Conservation (phyloP, 2,329 filamentous ascomycete genomes). For the Incumbomyces lentus region DNA sequence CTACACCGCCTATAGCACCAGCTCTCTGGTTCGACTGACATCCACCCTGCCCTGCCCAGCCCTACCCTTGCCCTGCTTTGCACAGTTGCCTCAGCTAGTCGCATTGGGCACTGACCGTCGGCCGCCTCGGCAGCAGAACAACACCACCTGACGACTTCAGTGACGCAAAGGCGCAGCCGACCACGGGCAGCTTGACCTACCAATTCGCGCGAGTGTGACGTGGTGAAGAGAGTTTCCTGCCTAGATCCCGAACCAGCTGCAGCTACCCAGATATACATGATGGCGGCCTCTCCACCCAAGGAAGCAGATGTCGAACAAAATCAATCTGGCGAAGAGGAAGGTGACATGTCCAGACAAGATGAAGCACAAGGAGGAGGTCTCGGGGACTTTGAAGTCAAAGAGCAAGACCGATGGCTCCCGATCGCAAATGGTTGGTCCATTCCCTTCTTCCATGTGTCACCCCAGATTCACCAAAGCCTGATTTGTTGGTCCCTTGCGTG, state of each 20-base stretch:
- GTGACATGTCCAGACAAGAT: constrained; percentile 67
- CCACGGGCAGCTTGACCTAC: neutral
- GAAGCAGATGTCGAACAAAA: constrained; percentile 79
- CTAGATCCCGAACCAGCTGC: constrained; percentile 20
- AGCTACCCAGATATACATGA: constrained; percentile 53
- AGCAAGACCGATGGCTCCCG: constrained; percentile 98
- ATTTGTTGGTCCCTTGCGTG: constrained; percentile 23
- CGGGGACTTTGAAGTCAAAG: constrained; percentile 97
- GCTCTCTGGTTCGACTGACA: neutral
- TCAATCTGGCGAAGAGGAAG: constrained; percentile 85
- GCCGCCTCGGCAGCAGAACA: neutral
- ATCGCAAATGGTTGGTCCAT: constrained; percentile 96
- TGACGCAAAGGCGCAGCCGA: constrained; percentile 7
- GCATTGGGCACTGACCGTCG: constrained; percentile 4
- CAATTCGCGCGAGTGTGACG: constrained; percentile 1
- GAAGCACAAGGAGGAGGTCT: constrained; percentile 63
- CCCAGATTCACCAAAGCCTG: constrained; percentile 36
- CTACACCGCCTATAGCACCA: constrained; percentile 4
- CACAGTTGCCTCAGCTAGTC: constrained; percentile 4
- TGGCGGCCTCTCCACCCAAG: constrained; percentile 93
- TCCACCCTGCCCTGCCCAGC: neutral
- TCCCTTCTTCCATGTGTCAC: constrained; percentile 29
- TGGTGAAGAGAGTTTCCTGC: neutral
- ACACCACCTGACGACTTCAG: constrained; percentile 5
- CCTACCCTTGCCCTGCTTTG: constrained; percentile 2